A percentile compares a stretch with the other conserved stretches of the same genome.
phyloP scores from a whole-genome alignment of 139 green algal species.

The Coelastrella sp. region DNA sequence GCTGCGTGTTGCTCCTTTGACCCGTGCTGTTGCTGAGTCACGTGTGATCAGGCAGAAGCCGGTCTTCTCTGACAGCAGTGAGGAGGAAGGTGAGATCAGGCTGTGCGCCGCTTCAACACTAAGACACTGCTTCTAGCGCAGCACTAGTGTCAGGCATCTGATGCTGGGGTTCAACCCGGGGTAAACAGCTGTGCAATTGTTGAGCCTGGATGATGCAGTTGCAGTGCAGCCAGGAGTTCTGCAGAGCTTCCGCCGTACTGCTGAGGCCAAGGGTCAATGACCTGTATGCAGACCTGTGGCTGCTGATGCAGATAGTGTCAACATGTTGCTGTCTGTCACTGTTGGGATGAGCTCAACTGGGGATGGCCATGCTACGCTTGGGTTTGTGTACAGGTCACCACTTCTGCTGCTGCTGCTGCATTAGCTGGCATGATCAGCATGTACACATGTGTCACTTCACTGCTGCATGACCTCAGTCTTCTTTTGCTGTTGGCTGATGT shows the following conservation, averaged over 20 bases:
- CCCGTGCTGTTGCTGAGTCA: slow-evolving; percentile 45
- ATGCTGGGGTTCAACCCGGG: not conserved
- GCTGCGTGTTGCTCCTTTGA: slow-evolving; percentile 31
- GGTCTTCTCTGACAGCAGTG: not conserved
- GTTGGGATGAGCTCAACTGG: no score
- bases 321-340: no score
- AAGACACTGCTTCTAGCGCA: not conserved
- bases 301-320: no score
- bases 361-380: no score
- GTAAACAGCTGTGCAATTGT: no score
- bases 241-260: no score
- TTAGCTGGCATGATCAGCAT: not conserved
- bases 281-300: no score
- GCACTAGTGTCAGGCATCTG: not conserved
- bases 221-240: no score
- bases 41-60: slow-evolving; percentile 37
- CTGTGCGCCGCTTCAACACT: not conserved
- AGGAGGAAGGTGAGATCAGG: not conserved
- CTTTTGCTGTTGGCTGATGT: not conserved
- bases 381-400: not conserved
- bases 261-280: no score
- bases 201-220: no score
- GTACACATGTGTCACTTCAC: not conserved
- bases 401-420: not conserved
- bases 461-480: not conserved